phyloP scores from a whole-genome alignment of 257 asterid species.

The Nicotiana obtusifolia region DNA sequence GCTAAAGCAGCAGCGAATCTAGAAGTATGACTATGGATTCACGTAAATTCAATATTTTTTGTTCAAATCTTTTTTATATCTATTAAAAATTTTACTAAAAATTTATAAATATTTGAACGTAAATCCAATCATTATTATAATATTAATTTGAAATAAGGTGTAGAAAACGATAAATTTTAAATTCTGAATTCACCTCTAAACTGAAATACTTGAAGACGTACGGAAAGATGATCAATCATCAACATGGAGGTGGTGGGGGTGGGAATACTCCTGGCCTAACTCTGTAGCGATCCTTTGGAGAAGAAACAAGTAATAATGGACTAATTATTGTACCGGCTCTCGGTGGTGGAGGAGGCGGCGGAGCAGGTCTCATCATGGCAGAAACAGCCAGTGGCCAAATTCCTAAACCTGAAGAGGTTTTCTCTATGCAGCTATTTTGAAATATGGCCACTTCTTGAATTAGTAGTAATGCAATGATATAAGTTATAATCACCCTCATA shows the following conservation, averaged over 20 bases:
- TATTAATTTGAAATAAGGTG: too few relatives aligned
- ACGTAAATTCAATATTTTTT: too few relatives aligned
- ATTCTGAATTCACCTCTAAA: too few relatives aligned
- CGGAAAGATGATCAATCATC: neutral
- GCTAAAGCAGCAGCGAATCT: too few relatives aligned
- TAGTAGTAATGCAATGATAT: neutral
- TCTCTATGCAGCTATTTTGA: neutral
- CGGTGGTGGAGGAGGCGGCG: neutral
- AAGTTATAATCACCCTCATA: neutral
- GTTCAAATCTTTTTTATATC: too few relatives aligned
- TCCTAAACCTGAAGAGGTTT: neutral
- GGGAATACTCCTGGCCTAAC: neutral
- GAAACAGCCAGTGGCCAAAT: neutral
- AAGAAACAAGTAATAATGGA: neutral
- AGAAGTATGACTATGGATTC: too few relatives aligned
- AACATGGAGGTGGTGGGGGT: neutral
- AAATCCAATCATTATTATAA: too few relatives aligned
- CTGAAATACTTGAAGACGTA: neutral
- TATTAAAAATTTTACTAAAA: too few relatives aligned
- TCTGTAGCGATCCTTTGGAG: neutral
- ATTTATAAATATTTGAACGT: too few relatives aligned
- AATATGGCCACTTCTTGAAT: neutral
- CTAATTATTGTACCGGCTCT: neutral
- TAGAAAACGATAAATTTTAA: too few relatives aligned
- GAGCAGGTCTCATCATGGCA: neutral